phyloP scores from a whole-genome alignment of 116 monocot species.

The Dioscorea cayenensis region DNA sequence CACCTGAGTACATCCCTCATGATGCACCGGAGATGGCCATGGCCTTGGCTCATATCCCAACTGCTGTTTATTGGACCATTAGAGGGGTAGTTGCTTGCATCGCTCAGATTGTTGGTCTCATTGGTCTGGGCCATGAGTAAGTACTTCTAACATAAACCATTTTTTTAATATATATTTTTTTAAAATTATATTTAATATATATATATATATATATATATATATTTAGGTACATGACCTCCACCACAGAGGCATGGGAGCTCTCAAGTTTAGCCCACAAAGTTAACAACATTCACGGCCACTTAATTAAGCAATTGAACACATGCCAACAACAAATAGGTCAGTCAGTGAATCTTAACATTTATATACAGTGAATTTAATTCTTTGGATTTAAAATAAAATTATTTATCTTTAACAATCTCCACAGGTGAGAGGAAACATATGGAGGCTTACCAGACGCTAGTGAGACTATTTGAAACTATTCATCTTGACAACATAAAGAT shows the following conservation, averaged over 20 bases:
- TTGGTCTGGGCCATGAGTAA: slow-evolving; percentile 71
- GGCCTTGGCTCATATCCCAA: slow-evolving; percentile 62
- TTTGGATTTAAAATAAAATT: too few relatives aligned
- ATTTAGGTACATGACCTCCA: slow-evolving; percentile 44
- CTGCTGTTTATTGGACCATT: slow-evolving; percentile 71
- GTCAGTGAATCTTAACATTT: neutral
- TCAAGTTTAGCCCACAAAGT: slow-evolving; percentile 78
- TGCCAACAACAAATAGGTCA: slow-evolving; percentile 56
- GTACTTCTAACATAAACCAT: neutral
- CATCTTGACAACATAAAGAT: slow-evolving; percentile 86
- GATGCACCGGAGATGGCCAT: slow-evolving; percentile 41
- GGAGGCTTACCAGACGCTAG: slow-evolving; percentile 51
- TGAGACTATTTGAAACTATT: slow-evolving; percentile 44
- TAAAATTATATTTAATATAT: neutral
- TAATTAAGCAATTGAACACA: slow-evolving; percentile 37
- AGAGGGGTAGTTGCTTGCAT: slow-evolving; percentile 51
- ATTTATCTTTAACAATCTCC: neutral
- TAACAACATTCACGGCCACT: slow-evolving; percentile 55
- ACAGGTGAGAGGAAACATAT: slow-evolving; percentile 55
- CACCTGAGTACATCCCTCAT: slow-evolving; percentile 40
- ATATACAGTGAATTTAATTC: too few relatives aligned
- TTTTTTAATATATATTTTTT: neutral
- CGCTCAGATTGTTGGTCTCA: slow-evolving; percentile 52
- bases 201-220: too few relatives aligned
- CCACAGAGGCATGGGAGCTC: slow-evolving; percentile 76